A percentile compares a stretch with the other conserved stretches of the same genome.
Evolutionary conservation across 2,329 filamentous ascomycete species (phyloP).

Genomic region (Xylaria hypoxylon): DNA sequence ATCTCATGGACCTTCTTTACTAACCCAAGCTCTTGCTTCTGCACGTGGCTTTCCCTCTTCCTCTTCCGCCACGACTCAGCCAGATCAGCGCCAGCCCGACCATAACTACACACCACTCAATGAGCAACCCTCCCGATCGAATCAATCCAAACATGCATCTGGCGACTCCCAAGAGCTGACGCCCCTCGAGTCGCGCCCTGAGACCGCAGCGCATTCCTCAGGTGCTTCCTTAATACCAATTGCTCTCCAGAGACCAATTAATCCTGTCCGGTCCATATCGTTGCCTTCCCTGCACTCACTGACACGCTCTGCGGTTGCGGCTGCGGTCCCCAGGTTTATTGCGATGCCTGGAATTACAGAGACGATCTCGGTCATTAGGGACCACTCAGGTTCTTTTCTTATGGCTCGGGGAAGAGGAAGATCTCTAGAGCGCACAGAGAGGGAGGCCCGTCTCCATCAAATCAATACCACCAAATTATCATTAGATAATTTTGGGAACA

Average conservation of each 20-base stretch:
- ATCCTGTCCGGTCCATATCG: constrained; percentile 48
- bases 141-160: constrained; percentile 39
- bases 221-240: constrained; percentile 55
- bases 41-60: constrained; percentile 62
- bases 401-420: constrained; percentile 52
- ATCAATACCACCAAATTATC: constrained; percentile 44
- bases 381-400: constrained; percentile 52
- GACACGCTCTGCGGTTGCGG: constrained; percentile 32
- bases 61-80: constrained; percentile 43
- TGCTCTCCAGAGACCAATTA: constrained; percentile 50
- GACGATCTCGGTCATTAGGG: constrained; percentile 52
- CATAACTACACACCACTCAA: constrained; percentile 42
- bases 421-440: constrained; percentile 58
- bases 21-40: constrained; percentile 69
- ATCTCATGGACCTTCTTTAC: constrained; percentile 65
- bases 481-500: constrained; percentile 51
- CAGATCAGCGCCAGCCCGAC: constrained; percentile 46
- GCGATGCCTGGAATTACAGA: constrained; percentile 51
- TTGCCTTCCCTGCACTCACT: constrained; percentile 39
- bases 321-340: constrained; percentile 42
- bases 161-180: constrained; percentile 39
- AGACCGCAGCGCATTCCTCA: constrained; percentile 51
- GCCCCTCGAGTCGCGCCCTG: constrained; percentile 51
- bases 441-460: constrained; percentile 54
- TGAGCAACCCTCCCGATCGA: constrained; percentile 40